A percentile compares a stretch with the other conserved stretches of the same genome.
Evolutionary conservation across 352 stramenopile genomes (phyloP).

Genomic region (Phytophthora multivora): DNA sequence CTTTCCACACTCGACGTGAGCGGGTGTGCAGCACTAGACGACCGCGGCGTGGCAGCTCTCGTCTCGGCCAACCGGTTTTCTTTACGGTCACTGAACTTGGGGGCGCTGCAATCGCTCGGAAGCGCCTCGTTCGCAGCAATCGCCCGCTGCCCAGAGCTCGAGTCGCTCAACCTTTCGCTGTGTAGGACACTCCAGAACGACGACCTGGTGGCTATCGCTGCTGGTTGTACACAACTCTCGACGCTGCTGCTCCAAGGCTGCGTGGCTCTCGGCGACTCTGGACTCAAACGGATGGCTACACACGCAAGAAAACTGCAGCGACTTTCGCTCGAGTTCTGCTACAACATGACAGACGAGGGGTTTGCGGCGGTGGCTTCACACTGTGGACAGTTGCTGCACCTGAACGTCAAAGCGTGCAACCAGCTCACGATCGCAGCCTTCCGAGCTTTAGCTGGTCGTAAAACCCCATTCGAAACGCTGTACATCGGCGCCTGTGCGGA

Average conservation of each 20-base stretch:
- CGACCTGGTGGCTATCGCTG: constrained; percentile 52
- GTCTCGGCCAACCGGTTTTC: constrained; percentile 55
- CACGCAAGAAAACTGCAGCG: constrained; percentile 43
- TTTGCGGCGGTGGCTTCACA: constrained; percentile 50
- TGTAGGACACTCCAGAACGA: constrained; percentile 69
- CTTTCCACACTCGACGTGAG: constrained; percentile 52
- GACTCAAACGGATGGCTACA: constrained; percentile 44
- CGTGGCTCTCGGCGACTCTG: constrained; percentile 68
- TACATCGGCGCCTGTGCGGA: constrained; percentile 75
- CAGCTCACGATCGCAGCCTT: constrained; percentile 76
- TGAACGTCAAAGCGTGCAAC: constrained; percentile 91
- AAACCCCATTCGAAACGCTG: constrained; percentile 47
- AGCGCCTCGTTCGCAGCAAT: constrained; percentile 68
- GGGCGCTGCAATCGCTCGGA: constrained; percentile 59
- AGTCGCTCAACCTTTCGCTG: constrained; percentile 74
- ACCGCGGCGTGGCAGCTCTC: constrained; percentile 49
- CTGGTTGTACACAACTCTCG: constrained; percentile 45
- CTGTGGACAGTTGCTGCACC: constrained; percentile 61
- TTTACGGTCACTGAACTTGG: constrained; percentile 61
- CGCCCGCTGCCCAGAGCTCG: constrained; percentile 49
- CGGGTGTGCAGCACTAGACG: constrained; percentile 53
- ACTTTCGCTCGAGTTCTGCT: constrained; percentile 91
- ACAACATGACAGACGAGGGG: constrained; percentile 80
- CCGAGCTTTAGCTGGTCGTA: constrained; percentile 43
- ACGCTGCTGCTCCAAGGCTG: constrained; percentile 67